Evolutionary conservation across 192 early-diverging fungal genomes (phyloP), one percentile per base, ranked within the genome.

Genomic region (Coemansia sp.): DNA sequence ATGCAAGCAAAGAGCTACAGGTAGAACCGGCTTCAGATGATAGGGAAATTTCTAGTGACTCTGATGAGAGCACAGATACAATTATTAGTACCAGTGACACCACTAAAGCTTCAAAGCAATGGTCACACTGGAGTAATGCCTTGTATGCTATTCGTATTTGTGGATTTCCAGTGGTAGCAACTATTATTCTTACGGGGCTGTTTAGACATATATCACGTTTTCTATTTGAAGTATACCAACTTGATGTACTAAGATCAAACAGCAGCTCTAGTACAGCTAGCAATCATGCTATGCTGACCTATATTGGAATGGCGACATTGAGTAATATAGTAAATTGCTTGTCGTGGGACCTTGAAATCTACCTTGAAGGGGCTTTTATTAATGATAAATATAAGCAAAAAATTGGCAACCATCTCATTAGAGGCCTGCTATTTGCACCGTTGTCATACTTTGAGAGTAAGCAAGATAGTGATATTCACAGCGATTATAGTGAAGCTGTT

Each of bases 61-160:
- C 22, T 54, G 8, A 0, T 11, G 15, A 22, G 20, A 11, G 11
- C 8, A 9, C 6, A 22, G 51, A 54, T 24, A 1, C 24, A 1
- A 27, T 54, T 54, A 20, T 49, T 20, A 49, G 47, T 20, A 3
- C 15, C 13, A 49, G n/a, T 15, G 11, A 22, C 12, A 54, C 24
- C 20, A 7, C 51, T 24, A 54, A 54, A 6, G 3, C 4, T 0
- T 10, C 24, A 54, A 54, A 54, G 51, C 51, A 54, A 7, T 54
- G 54, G 66, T 13, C 66, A 9, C 27, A 57, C n/a, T 90, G 89
- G 88, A 72, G 88, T 33, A 82, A 82, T 12, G 54, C 71, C 31
- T 88, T 86, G 85, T 85, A 78, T n/a, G 47, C 34, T 44, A n/a
- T 80, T 82, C 60, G n/a, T 55, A 38, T 47, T 20, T 47, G 22